These are phyloP conservation scores for Penicillium samsonianum DNA, from an alignment of 495 filamentous ascomycete species.

Conservation along the genomic window DNA sequence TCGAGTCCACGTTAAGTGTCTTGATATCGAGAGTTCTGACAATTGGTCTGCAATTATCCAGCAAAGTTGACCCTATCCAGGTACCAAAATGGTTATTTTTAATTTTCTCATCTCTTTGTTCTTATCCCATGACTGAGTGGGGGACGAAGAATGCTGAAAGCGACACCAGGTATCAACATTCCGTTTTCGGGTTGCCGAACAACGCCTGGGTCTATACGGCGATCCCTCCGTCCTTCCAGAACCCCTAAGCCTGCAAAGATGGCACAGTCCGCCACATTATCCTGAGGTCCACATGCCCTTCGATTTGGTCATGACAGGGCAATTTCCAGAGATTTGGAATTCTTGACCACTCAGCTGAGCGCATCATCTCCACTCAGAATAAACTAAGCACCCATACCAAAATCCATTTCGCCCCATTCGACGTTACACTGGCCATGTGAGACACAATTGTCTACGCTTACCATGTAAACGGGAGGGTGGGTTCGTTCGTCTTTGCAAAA, in stretches of 20 bases:
- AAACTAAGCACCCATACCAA: slow-evolving; percentile 11
- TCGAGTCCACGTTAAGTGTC: slow-evolving; percentile 4
- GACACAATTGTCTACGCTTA: slow-evolving; percentile 12
- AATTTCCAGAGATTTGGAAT: slow-evolving; percentile 15
- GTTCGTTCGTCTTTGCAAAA: slow-evolving; percentile 19
- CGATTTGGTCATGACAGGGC: slow-evolving; percentile 3
- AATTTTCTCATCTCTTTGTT: not conserved
- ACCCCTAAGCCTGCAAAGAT: slow-evolving; percentile 11
- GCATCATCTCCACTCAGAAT: slow-evolving; percentile 8
- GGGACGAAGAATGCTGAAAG: slow-evolving; percentile 1
- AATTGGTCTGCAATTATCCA: not conserved
- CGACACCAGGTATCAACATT: slow-evolving; percentile 12
- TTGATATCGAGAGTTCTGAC: not conserved
- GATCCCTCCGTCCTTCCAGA: not conserved
- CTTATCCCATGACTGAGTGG: not conserved
- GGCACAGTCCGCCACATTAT: slow-evolving; percentile 7
- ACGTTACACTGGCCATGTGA: slow-evolving; percentile 26
- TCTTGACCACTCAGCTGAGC: slow-evolving; percentile 17
- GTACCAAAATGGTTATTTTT: not conserved
- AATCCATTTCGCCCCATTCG: slow-evolving; percentile 18
- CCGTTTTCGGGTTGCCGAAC: slow-evolving; percentile 26
- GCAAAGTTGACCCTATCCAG: not conserved
- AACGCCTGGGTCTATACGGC: slow-evolving; percentile 17
- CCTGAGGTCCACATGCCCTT: slow-evolving; percentile 2
- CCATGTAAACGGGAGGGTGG: slow-evolving; percentile 17